Percentiles rank a stretch among this genome's conserved stretches.
These are phyloP conservation scores for Russula virescens DNA, from an alignment of 768 basidiomycete species.

Conservation along the genomic window DNA sequence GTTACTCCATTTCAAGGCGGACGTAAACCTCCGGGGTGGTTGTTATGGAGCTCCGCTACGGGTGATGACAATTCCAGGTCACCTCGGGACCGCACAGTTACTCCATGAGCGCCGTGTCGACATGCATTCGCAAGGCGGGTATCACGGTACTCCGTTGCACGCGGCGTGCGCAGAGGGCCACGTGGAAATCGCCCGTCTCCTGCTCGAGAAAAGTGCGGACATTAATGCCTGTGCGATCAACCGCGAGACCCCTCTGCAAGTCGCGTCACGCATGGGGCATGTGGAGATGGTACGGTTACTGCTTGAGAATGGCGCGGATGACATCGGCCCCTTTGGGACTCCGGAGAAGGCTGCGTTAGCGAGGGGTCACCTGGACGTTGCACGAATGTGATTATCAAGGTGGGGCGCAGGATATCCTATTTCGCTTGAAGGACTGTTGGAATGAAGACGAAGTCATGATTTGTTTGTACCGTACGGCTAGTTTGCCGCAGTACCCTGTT, in stretches of 20 bases:
- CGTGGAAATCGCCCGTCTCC: background rate
- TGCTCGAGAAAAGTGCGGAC: conserved; percentile 1
- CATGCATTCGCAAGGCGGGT: conserved; percentile 5
- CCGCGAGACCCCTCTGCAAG: background rate
- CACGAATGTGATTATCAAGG: background rate
- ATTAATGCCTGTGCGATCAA: background rate
- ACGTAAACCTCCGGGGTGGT: conserved; percentile 5
- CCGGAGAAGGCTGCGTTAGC: background rate
- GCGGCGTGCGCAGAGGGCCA: conserved; percentile 3
- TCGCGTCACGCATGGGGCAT: conserved; percentile 9
- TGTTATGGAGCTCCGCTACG: conserved; percentile 8
- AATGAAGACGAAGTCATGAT: background rate
- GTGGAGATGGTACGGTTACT: background rate
- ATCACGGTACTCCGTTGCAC: conserved; percentile 10
- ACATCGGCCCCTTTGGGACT: background rate
- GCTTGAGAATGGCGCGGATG: conserved; percentile 2
- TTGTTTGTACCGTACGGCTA: background rate
- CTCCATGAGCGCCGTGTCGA: conserved; percentile 2
- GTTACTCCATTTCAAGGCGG: background rate
- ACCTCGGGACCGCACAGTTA: conserved; percentile 5
- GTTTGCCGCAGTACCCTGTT: too few species aligned
- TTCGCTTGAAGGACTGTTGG: background rate
- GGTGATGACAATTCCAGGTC: background rate
- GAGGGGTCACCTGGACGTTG: background rate
- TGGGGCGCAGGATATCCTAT: background rate